Conservation (phyloP, 805 yeast species). For the Metschnikowia peoriensis region DNA sequence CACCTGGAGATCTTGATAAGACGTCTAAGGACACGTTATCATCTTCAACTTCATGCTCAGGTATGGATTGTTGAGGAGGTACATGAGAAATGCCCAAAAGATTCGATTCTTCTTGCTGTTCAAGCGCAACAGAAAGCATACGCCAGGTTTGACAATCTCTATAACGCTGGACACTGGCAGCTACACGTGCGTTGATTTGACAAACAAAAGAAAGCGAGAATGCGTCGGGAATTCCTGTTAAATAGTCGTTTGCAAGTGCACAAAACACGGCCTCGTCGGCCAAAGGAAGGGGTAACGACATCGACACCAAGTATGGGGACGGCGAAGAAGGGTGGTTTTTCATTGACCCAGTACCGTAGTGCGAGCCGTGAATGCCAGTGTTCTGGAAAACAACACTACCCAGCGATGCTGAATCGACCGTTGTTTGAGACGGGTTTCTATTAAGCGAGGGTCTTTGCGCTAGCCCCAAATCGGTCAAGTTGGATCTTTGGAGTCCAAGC, state of each 20-base stretch:
- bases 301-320: constrained; percentile 32
- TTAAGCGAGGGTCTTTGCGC: constrained; percentile 27
- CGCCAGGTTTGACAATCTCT: constrained; percentile 67
- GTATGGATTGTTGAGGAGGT: not conserved
- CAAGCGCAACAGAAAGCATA: constrained; percentile 50
- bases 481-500: constrained; percentile 3
- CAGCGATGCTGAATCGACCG: constrained; percentile 31
- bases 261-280: constrained; percentile 46
- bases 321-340: constrained; percentile 1
- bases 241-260: constrained; percentile 48
- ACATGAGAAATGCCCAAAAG: not conserved
- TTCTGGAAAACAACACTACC: constrained; percentile 9
- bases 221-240: constrained; percentile 46
- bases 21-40: not conserved
- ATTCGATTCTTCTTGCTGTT: constrained; percentile 30
- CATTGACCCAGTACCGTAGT: constrained; percentile 13
- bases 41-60: not conserved
- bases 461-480: constrained; percentile 7
- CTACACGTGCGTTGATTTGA: constrained; percentile 54
- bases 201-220: constrained; percentile 54
- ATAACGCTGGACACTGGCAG: constrained; percentile 47
- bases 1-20: constrained; percentile 11
- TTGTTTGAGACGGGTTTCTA: constrained; percentile 35
- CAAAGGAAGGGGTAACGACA: constrained; percentile 41
- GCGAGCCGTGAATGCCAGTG: not conserved